These are phyloP conservation scores for Chlorella sp. DNA, from an alignment of 139 green algal species.

Conservation along the genomic window DNA sequence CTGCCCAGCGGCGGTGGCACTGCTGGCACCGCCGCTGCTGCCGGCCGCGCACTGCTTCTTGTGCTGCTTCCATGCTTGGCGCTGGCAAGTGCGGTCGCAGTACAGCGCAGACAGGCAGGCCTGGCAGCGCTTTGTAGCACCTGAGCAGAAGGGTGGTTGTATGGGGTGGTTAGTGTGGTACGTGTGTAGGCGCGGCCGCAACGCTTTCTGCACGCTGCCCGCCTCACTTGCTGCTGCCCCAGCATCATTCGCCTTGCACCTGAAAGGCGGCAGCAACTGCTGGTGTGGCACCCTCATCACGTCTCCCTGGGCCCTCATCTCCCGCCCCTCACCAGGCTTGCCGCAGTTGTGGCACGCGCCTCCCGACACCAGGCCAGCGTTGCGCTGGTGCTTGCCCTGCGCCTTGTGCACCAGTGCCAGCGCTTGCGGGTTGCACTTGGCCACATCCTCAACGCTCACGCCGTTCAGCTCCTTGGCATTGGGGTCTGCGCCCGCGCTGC, in stretches of 20 bases:
- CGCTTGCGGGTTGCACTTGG: not conserved
- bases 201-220: too few species aligned
- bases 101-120: conserved; percentile 18
- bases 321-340: not conserved
- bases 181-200: too few species aligned
- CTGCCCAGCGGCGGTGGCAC: not conserved
- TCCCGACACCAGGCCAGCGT: not conserved
- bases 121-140: not conserved
- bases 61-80: conserved; percentile 16
- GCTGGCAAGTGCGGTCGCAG: conserved; percentile 20
- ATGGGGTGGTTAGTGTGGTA: too few species aligned
- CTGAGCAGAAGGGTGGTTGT: too few species aligned
- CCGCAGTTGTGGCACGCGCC: conserved; percentile 16
- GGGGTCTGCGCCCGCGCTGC: not conserved
- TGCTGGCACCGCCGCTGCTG: too few species aligned
- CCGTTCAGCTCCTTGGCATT: not conserved
- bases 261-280: too few species aligned
- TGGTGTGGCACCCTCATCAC: too few species aligned
- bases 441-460: not conserved
- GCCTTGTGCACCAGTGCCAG: conserved; percentile 10
- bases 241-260: too few species aligned
- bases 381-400: conserved; percentile 13
- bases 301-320: not conserved
- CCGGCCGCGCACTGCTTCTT: not conserved
- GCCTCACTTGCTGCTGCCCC: too few species aligned